Conservation (phyloP, 495 filamentous ascomycete species). For the Neurospora cerealis region DNA sequence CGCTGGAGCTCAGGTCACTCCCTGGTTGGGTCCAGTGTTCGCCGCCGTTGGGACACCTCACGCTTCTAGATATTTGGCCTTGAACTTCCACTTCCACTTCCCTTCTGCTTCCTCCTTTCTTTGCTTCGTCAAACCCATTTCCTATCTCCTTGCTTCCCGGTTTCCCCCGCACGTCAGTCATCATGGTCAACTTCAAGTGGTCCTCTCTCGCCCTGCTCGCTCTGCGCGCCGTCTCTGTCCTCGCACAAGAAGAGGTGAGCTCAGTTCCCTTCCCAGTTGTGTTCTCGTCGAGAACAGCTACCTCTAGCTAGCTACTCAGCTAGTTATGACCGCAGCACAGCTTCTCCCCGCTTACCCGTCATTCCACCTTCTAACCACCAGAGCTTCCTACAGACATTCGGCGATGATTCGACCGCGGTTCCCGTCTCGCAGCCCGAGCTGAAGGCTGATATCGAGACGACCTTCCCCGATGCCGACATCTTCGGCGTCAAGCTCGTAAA, state of each 20-base stretch:
- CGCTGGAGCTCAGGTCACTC: slow-evolving; percentile 3
- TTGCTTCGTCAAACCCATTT: slow-evolving; percentile 6
- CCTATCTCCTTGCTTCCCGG: slow-evolving; percentile 12
- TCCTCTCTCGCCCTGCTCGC: slow-evolving; percentile 61
- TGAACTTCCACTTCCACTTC: neutral
- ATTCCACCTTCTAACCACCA: slow-evolving; percentile 4
- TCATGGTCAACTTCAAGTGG: slow-evolving; percentile 66
- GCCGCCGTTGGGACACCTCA: neutral
- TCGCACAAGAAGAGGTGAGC: slow-evolving; percentile 53
- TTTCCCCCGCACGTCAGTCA: slow-evolving; percentile 21
- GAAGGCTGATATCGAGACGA: slow-evolving; percentile 62
- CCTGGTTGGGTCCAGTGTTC: slow-evolving; percentile 4
- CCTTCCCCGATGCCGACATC: slow-evolving; percentile 81
- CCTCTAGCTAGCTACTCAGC: neutral
- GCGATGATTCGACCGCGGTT: slow-evolving; percentile 30
- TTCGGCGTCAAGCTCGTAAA: slow-evolving; percentile 96
- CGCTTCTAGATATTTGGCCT: neutral
- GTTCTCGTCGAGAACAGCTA: slow-evolving; percentile 7
- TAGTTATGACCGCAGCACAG: slow-evolving; percentile 3
- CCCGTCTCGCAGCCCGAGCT: slow-evolving; percentile 44
- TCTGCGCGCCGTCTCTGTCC: slow-evolving; percentile 54
- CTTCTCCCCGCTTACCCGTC: neutral
- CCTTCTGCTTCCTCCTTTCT: neutral
- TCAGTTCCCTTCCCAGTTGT: slow-evolving; percentile 17
- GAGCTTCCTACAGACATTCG: slow-evolving; percentile 5